Base-by-base conservation (phyloP, 2,329 filamentous ascomycete genomes). In the Diaporthe nobilis region DNA sequence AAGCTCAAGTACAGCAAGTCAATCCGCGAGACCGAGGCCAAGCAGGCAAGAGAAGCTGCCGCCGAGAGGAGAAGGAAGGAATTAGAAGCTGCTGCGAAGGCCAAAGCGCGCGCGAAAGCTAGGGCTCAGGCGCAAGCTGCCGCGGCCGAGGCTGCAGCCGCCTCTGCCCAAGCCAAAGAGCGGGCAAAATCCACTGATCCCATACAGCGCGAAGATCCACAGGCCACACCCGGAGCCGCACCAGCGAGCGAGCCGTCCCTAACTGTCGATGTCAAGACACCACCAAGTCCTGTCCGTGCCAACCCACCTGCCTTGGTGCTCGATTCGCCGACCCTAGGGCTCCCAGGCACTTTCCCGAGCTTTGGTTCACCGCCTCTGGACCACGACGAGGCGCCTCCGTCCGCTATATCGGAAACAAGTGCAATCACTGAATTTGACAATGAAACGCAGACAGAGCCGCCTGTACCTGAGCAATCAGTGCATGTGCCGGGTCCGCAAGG, bases 1-100 rank as follows among this genome's bases (percentile, higher is more conserved):
- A 93, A 96, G 79, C 91, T 95, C 74, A 95, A 95, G 20, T 96
- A 97, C 83, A 96, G 92, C 79, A 94, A 94, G 82, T 95, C 94
- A n/a, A 92, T 97, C 65, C 90, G 93, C 77, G 93, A 95, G 81
- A 93, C 87, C 79, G 92, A 94, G 81, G 92, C 90, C 75, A 84
- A 86, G n/a, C 88, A 89, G 75, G 88, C 87, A 71, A 87, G 88
- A 81, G 85, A 88, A 81, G 85, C 85, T 71, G 89, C 89, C 47
- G 88, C 88, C 31, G 89, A 91, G 77, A 89, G 87, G 78, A 86
- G 87, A 77, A 88, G 84, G 80, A 86, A 86, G 81, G 88, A 90
- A 78, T 83, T 88, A 80, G 86, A 89, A 79, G 85, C 84, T 76
- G 85, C 85, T 70, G 84, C 86, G 74, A 83, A 84, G 78, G 82